Evolutionary conservation across 345 rosid genomes (phyloP).

Genomic region (Euphorbia pulcherrima): DNA sequence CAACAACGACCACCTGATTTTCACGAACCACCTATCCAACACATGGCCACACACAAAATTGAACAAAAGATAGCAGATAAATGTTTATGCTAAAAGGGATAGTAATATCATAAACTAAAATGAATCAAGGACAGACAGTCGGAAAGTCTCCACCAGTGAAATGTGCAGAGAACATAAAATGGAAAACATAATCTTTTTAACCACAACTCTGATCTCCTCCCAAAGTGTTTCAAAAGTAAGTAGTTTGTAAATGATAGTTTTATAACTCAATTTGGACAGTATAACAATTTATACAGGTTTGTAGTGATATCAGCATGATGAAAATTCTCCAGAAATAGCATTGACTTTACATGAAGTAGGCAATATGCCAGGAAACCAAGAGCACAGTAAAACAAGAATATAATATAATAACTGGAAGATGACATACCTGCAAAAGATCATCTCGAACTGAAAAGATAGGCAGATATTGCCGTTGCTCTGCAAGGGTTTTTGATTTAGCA

Average conservation of each 20-base stretch:
- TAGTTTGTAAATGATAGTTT: not conserved
- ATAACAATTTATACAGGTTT: not conserved
- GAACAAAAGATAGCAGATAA: not conserved
- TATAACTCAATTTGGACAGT: not conserved
- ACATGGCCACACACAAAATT: conserved; percentile 6
- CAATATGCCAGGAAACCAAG: not conserved
- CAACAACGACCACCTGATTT: conserved; percentile 87
- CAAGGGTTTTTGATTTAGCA: conserved; percentile 71
- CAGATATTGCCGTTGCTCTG: conserved; percentile 89
- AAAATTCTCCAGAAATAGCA: not conserved
- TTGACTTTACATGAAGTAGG: not conserved
- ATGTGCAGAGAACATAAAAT: not conserved
- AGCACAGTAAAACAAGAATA: not conserved
- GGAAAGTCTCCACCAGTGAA: not conserved
- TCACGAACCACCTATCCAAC: conserved; percentile 72
- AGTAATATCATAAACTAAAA: too few relatives aligned
- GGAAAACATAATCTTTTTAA: not conserved
- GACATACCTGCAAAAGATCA: conserved; percentile 79
- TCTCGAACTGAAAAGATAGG: conserved; percentile 97
- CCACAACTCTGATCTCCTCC: too few relatives aligned
- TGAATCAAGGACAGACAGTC: not conserved
- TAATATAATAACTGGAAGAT: conserved; percentile 9
- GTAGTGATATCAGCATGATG: not conserved
- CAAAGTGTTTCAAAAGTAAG: not conserved
- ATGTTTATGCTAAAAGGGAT: not conserved